These are phyloP conservation scores for Knufia fluminis DNA, from an alignment of 2,329 filamentous ascomycete species.

Conservation along the genomic window DNA sequence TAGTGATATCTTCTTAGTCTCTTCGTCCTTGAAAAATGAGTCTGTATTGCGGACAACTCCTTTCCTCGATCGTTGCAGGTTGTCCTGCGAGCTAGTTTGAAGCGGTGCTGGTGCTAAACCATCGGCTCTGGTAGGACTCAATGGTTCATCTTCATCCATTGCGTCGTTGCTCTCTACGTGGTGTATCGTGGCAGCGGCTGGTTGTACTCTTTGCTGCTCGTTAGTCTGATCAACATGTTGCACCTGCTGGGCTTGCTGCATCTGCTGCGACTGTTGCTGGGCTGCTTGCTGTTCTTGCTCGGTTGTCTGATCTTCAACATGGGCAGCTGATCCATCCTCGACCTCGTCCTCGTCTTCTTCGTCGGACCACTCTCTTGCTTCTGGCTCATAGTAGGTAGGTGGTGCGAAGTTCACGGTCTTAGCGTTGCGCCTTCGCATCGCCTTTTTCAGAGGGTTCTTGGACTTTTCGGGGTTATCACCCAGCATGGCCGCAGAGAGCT, in stretches of 20 bases:
- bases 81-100: constrained; percentile 38
- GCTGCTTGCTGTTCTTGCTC: constrained; percentile 27
- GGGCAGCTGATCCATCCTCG: constrained; percentile 28
- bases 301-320: constrained; percentile 37
- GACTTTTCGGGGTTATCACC: constrained; percentile 68
- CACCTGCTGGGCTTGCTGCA: constrained; percentile 30
- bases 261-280: constrained; percentile 12
- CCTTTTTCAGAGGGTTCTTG: constrained; percentile 72
- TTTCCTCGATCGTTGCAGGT: constrained; percentile 61
- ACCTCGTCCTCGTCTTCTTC: constrained; percentile 53
- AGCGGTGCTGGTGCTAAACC: constrained; percentile 25
- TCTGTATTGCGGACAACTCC: constrained; percentile 85
- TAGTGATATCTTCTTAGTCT: constrained; percentile 94
- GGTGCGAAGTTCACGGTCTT: constrained; percentile 82
- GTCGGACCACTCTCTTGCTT: constrained; percentile 72
- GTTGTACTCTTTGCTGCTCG: constrained; percentile 17
- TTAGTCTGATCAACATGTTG: constrained; percentile 1
- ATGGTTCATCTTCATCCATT: constrained; percentile 15
- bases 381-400: constrained; percentile 80
- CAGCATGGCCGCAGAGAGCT: constrained; percentile 63
- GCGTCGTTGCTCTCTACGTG: constrained; percentile 25
- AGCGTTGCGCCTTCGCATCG: constrained; percentile 68
- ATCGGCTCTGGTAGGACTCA: constrained; percentile 21
- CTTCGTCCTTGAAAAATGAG: constrained; percentile 96
- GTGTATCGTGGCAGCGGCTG: constrained; percentile 5